A percentile compares a stretch with the other conserved stretches of the same genome.
These are phyloP conservation scores for Colletotrichum salicis DNA, from an alignment of 2,329 filamentous ascomycete species.

Conservation along the genomic window DNA sequence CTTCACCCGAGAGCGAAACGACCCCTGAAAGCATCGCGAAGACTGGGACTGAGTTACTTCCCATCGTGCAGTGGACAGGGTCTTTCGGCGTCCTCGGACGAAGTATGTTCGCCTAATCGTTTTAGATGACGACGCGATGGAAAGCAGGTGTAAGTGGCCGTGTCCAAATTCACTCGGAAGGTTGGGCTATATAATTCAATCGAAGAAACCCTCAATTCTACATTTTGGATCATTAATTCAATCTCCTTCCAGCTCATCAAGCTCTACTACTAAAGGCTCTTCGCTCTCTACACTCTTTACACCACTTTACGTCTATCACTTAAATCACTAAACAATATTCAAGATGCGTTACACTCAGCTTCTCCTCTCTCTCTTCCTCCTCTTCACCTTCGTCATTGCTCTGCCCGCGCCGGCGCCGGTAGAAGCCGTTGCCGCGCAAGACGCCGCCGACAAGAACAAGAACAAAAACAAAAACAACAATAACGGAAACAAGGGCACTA, in stretches of 20 bases:
- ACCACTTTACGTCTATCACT: background rate
- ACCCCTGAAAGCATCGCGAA: constrained; percentile 2
- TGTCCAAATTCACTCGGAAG: background rate
- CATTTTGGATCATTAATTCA: background rate
- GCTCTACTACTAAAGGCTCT: background rate
- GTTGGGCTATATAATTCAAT: constrained; percentile 13
- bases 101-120: constrained; percentile 6
- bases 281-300: background rate
- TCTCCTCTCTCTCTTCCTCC: constrained; percentile 12
- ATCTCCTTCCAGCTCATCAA: background rate
- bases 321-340: background rate
- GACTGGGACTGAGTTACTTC: background rate
- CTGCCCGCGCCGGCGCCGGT: constrained; percentile 6
- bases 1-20: constrained; percentile 2
- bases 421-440: background rate
- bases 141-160: background rate
- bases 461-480: background rate
- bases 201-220: background rate
- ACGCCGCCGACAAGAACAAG: background rate
- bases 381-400: constrained; percentile 18
- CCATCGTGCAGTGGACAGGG: background rate
- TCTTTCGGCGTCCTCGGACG: background rate
- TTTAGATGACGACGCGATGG: constrained; percentile 24
- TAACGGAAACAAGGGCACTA: background rate
- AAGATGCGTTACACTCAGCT: constrained; percentile 22